A percentile compares a stretch with the other conserved stretches of the same genome.
Conservation (phyloP, 139 green algal genomes). For the Nannochloris sp. region DNA sequence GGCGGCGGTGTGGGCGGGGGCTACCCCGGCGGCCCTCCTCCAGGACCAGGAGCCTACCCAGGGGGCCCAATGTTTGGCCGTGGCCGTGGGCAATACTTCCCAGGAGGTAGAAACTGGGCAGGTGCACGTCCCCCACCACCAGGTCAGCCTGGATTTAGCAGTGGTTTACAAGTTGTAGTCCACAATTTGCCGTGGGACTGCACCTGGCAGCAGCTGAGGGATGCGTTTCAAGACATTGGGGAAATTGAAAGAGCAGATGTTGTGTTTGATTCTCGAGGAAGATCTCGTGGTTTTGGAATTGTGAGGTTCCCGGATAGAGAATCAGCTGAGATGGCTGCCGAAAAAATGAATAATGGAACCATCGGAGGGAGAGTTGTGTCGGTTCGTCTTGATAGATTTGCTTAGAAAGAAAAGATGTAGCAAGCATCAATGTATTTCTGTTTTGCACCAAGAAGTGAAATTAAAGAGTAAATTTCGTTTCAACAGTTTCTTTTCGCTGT, state of each 20-base stretch:
- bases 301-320: slow-evolving; percentile 61
- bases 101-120: slow-evolving; percentile 31
- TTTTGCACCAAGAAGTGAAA: too few relatives aligned
- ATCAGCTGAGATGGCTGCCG: slow-evolving; percentile 54
- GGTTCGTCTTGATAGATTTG: slow-evolving; percentile 79
- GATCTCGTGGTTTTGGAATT: slow-evolving; percentile 79
- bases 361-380: slow-evolving; percentile 75
- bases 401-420: too few relatives aligned
- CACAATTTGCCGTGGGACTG: slow-evolving; percentile 87
- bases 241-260: slow-evolving; percentile 76
- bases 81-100: slow-evolving; percentile 26
- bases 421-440: too few relatives aligned
- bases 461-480: too few relatives aligned
- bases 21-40: background rate
- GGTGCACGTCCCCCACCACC: slow-evolving; percentile 40
- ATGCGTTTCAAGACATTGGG: slow-evolving; percentile 51
- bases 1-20: too few relatives aligned
- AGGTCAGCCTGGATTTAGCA: slow-evolving; percentile 50
- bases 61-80: slow-evolving; percentile 5
- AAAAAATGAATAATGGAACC: slow-evolving; percentile 73
- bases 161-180: slow-evolving; percentile 76
- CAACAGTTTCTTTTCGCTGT: too few relatives aligned
- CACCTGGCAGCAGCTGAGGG: slow-evolving; percentile 82
- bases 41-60: too few relatives aligned
- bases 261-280: slow-evolving; percentile 64